Evolutionary conservation across 306 rosid species (phyloP).

Genomic region (Mimosa pudica): DNA sequence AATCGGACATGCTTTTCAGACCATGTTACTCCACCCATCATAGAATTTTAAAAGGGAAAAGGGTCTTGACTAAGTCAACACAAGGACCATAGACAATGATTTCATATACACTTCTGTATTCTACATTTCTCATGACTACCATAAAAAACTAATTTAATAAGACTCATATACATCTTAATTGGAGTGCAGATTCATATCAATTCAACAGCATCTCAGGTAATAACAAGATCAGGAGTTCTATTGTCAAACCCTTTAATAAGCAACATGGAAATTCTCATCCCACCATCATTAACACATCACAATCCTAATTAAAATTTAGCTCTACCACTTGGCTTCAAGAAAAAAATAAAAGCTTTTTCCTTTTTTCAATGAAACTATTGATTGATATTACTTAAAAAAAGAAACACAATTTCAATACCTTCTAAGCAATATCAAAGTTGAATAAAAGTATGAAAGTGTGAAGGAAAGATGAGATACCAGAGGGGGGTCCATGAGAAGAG

Average conservation of each 20-base stretch:
- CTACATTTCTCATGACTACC: slow-evolving; percentile 7
- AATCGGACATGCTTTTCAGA: background rate
- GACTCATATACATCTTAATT: background rate
- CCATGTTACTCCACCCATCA: background rate
- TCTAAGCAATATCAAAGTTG: background rate
- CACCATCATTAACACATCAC: slow-evolving; percentile 1
- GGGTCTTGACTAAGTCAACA: background rate
- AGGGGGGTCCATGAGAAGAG: slow-evolving; percentile 33
- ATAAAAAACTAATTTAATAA: background rate
- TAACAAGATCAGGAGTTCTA: background rate
- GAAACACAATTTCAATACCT: background rate
- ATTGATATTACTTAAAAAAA: background rate
- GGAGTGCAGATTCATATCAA: background rate
- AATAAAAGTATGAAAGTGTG: background rate
- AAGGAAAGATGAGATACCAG: slow-evolving; percentile 35
- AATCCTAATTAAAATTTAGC: background rate
- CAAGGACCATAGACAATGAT: slow-evolving; percentile 16
- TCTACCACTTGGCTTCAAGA: background rate
- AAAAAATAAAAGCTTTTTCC: background rate
- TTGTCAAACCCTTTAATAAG: background rate
- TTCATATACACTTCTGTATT: background rate
- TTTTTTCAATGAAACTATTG: background rate
- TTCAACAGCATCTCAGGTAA: background rate
- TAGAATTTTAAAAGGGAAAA: background rate
- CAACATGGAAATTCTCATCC: background rate